Conservation (phyloP, 805 yeast genomes). For the Pichia scutulata region DNA sequence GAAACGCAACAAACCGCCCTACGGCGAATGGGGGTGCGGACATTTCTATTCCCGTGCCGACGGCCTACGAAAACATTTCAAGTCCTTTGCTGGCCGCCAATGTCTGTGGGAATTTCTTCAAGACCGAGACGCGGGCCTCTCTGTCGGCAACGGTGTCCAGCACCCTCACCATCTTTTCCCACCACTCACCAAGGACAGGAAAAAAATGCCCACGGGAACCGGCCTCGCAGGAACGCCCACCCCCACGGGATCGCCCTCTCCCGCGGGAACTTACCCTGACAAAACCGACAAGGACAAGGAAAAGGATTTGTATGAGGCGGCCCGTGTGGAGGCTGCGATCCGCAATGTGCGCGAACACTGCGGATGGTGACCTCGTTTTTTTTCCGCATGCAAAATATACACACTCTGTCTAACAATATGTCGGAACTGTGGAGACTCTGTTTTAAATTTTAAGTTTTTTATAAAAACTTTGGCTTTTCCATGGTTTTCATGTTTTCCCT, state of each 20-base stretch:
- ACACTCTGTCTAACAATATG: background rate
- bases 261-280: no score
- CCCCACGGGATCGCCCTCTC: no score
- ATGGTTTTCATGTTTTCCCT: no score
- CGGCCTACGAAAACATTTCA: constrained; percentile 9
- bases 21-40: constrained; percentile 10
- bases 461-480: background rate
- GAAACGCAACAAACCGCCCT: background rate
- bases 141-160: no score
- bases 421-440: background rate
- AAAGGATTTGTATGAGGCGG: background rate
- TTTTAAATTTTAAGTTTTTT: no score
- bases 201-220: background rate
- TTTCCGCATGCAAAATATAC: background rate
- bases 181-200: background rate
- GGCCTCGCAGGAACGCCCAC: no score
- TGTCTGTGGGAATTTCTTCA: constrained; percentile 5
- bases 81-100: constrained; percentile 6
- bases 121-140: constrained; percentile 1
- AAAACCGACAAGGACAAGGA: background rate
- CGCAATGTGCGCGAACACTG: constrained; percentile 8
- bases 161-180: background rate
- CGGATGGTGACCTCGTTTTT: constrained; percentile 1
- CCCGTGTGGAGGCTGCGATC: constrained; percentile 3
- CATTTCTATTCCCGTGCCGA: constrained; percentile 10